Evolutionary conservation across 1,284 basidiomycete species (phyloP).

Genomic region (Marasmius fiardii): DNA sequence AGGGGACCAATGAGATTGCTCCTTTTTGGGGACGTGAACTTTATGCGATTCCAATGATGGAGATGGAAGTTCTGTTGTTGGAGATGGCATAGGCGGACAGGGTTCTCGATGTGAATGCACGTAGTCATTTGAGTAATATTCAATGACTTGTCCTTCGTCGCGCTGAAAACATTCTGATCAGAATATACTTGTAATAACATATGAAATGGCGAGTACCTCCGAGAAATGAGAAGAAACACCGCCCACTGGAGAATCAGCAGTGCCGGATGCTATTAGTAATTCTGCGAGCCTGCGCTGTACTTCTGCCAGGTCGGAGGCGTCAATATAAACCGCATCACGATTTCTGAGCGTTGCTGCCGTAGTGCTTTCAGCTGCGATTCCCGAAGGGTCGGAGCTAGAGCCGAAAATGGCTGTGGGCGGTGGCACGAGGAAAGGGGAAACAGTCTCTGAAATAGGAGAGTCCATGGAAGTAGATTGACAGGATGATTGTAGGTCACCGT

Average conservation of each 20-base stretch:
- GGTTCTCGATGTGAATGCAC: not conserved
- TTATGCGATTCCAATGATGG: not conserved
- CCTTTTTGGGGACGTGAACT: not conserved
- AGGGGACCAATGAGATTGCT: constrained; percentile 1
- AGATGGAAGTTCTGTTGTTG: not conserved
- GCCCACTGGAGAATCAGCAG: not conserved
- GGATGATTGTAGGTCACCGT: not conserved
- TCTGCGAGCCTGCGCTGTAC: not conserved
- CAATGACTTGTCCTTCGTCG: not conserved
- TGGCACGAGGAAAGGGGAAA: not conserved
- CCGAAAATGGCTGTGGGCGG: not conserved
- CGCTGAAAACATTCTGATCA: not conserved
- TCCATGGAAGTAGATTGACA: not conserved
- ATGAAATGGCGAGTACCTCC: not conserved
- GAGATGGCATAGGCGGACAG: not conserved
- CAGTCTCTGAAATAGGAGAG: not conserved
- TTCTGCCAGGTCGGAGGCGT: not conserved
- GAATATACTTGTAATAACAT: not conserved
- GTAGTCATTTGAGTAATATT: not conserved
- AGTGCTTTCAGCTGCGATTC: not conserved
- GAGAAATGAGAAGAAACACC: not conserved
- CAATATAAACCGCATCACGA: not conserved
- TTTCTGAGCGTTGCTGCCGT: not conserved
- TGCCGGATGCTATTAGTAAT: not conserved
- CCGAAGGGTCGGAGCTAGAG: not conserved